These are phyloP conservation scores for Solanum raphanifolium DNA, from an alignment of 257 asterid species.

Conservation along the genomic window DNA sequence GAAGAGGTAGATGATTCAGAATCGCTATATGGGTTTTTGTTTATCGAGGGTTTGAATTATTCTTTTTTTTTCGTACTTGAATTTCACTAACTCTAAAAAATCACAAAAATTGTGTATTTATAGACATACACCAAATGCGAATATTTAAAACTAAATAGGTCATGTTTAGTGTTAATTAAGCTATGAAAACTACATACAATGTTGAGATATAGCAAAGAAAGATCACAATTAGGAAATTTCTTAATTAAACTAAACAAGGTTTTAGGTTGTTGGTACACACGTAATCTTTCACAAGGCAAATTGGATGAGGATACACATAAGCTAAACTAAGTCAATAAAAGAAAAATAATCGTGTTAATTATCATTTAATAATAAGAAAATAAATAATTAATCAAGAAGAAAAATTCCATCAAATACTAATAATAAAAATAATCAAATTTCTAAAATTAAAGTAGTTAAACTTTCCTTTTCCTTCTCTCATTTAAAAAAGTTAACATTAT, in stretches of 20 bases:
- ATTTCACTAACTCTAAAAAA: neutral
- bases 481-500: neutral
- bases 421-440: neutral
- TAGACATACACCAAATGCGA: neutral
- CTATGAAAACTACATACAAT: neutral
- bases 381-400: neutral
- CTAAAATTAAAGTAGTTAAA: neutral
- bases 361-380: neutral
- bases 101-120: neutral
- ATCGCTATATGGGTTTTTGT: neutral
- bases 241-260: neutral
- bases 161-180: neutral
- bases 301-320: neutral
- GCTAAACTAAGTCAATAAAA: neutral
- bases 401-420: neutral
- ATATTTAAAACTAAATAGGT: neutral
- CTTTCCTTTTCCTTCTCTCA: neutral
- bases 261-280: neutral
- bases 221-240: neutral
- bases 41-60: neutral
- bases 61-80: fast-evolving
- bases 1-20: neutral
- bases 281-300: neutral
- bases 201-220: neutral
- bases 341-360: neutral